Percentiles rank a stretch among this genome's conserved stretches.
These are phyloP conservation scores for Arthrobotrys sinensis DNA, from an alignment of 2,329 filamentous ascomycete species.

Conservation along the genomic window DNA sequence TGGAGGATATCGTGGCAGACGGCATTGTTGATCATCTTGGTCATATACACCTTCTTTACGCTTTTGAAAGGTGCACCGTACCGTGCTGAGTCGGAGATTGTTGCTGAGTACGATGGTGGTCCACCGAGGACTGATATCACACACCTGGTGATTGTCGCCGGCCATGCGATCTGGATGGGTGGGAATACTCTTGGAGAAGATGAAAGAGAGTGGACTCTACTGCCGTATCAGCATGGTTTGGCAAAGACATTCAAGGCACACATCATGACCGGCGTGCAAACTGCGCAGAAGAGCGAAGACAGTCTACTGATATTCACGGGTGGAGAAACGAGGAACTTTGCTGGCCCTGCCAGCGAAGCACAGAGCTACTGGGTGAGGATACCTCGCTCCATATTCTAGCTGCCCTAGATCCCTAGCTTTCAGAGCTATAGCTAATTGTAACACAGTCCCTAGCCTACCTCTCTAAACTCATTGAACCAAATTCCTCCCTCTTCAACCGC, in stretches of 20 bases:
- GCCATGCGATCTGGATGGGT: constrained; percentile 64
- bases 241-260: constrained; percentile 85
- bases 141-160: constrained; percentile 63
- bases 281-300: constrained; percentile 70
- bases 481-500: constrained; percentile 53
- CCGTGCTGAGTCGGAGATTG: not conserved
- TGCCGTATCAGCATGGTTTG: constrained; percentile 76
- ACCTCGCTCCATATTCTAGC: not conserved
- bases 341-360: constrained; percentile 74
- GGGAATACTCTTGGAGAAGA: constrained; percentile 61
- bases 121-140: constrained; percentile 51
- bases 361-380: constrained; percentile 73
- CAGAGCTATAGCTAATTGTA: not conserved
- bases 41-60: constrained; percentile 37
- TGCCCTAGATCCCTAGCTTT: not conserved
- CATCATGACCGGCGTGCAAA: constrained; percentile 76
- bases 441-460: constrained; percentile 49
- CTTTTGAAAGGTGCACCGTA: constrained; percentile 1
- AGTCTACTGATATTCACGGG: constrained; percentile 80
- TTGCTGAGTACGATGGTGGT: constrained; percentile 55
- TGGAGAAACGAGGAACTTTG: constrained; percentile 75
- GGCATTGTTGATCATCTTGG: constrained; percentile 18
- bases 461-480: constrained; percentile 44
- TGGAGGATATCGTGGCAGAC: constrained; percentile 54
- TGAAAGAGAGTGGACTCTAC: constrained; percentile 63